Evolutionary conservation across 192 early-diverging fungal genomes (phyloP), one percentile per base, ranked within the genome.

Genomic region (Backusella luteola): DNA sequence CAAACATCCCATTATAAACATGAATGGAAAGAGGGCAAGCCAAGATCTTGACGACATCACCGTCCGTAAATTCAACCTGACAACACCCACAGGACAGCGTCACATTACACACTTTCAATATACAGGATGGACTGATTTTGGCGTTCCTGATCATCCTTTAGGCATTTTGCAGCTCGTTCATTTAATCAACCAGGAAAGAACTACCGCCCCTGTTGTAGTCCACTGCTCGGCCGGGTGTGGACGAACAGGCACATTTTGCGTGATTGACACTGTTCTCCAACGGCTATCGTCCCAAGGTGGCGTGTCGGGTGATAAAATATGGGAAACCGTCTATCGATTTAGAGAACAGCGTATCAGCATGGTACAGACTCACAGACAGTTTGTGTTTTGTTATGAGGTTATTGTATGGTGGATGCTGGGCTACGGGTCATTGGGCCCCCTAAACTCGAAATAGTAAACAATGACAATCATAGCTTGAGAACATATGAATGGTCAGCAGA

Each of bases 351-450:
- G 95, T 17, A 80, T 96, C 17, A 85, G 86, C 29, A 92, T 94
- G 90, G 95, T 96, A 21, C 95, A 96, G 84, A 93, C 92, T 1
- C 75, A 92, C 38, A 77, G 84, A 69, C 95, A 96, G 86, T 96
- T 91, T 83, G 91, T 87, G 26, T 95, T 94, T 79, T 94, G 93
- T 79, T 94, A 96, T 79, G 93, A 96, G 76, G 90, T 93, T 3
- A 84, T 93, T 69, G 80, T 81, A 42, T 93, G 91, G 91, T 81
- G 79, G 52, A 17, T 83, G 44, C 36, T 81, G 11, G 69, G 76
- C 19, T 79, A 69, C 21, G 36, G 21, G 53, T 56, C 53, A 44
- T 44, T 44, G 3, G 11, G 11, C 3, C 32, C 2, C 32, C 32
- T 32, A 32, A 39, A 39, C 38, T 39, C 38, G 38, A 39, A 39